These are phyloP conservation scores for Nothophytophthora sp. DNA, from an alignment of 352 stramenopile species.

Conservation along the genomic window DNA sequence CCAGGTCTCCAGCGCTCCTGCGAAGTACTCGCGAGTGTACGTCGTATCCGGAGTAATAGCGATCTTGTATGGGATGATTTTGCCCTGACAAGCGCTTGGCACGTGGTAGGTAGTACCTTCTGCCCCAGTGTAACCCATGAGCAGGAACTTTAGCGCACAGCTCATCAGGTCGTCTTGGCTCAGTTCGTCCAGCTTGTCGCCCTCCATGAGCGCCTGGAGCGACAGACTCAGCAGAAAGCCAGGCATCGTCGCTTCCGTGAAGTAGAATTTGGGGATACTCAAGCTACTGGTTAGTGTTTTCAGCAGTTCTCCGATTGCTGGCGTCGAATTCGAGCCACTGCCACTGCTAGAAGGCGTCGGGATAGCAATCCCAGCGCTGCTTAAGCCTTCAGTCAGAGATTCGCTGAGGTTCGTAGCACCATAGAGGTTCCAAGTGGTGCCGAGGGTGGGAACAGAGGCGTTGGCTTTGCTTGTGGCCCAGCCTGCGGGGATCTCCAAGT, in stretches of 20 bases:
- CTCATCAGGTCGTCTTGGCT: slow-evolving; percentile 31
- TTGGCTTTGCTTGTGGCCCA: slow-evolving; percentile 44
- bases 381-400: slow-evolving; percentile 18
- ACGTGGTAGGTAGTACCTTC: slow-evolving; percentile 36
- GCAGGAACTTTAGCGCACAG: slow-evolving; percentile 49
- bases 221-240: slow-evolving; percentile 58
- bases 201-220: slow-evolving; percentile 46
- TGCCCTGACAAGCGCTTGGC: slow-evolving; percentile 44
- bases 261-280: slow-evolving; percentile 56
- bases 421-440: slow-evolving; percentile 53
- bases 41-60: slow-evolving; percentile 65
- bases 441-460: slow-evolving; percentile 22
- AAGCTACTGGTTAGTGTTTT: slow-evolving; percentile 28
- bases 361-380: slow-evolving; percentile 16
- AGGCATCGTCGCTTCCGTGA: slow-evolving; percentile 65
- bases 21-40: slow-evolving; percentile 73
- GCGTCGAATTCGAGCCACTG: slow-evolving; percentile 9
- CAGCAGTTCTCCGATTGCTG: slow-evolving; percentile 10
- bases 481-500: slow-evolving; percentile 47
- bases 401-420: slow-evolving; percentile 15
- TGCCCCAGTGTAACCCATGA: slow-evolving; percentile 53
- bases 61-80: slow-evolving; percentile 74
- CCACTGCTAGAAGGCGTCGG: slow-evolving; percentile 5
- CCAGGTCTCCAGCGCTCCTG: slow-evolving; percentile 43
- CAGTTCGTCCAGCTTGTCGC: slow-evolving; percentile 46